These are phyloP conservation scores for Claviceps citrina DNA, from an alignment of 2,329 filamentous ascomycete species.

Conservation along the genomic window DNA sequence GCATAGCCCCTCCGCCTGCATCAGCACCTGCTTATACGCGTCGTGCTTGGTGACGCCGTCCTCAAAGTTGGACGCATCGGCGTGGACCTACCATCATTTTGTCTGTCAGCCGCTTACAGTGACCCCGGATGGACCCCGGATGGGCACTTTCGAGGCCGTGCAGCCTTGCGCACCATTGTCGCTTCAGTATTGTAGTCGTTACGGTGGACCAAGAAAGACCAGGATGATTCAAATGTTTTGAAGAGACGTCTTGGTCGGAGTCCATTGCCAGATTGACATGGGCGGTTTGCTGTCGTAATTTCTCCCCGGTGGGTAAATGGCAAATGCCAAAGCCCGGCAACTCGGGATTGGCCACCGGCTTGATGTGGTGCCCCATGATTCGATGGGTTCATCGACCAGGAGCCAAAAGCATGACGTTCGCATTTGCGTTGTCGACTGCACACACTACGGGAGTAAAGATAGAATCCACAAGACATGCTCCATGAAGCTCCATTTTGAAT, in stretches of 20 bases:
- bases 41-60: conserved; percentile 51
- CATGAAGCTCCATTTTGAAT: no score
- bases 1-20: conserved; percentile 54
- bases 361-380: not conserved
- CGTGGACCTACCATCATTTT: conserved; percentile 56
- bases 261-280: not conserved
- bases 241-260: not conserved
- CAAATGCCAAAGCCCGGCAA: no score
- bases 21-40: conserved; percentile 58
- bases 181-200: no score
- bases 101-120: not conserved
- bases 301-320: conserved; percentile 4
- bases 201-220: no score
- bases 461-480: no score
- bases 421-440: no score
- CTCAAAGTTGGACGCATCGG: conserved; percentile 61
- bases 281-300: conserved; percentile 5
- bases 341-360: conserved; percentile 8
- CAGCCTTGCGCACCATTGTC: not conserved
- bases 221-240: not conserved
- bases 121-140: no score
- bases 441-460: no score
- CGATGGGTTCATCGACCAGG: no score
- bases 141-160: no score
- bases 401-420: no score